Evolutionary conservation across 2,329 filamentous ascomycete species (phyloP).

Genomic region (Ceratocystis huliohia): DNA sequence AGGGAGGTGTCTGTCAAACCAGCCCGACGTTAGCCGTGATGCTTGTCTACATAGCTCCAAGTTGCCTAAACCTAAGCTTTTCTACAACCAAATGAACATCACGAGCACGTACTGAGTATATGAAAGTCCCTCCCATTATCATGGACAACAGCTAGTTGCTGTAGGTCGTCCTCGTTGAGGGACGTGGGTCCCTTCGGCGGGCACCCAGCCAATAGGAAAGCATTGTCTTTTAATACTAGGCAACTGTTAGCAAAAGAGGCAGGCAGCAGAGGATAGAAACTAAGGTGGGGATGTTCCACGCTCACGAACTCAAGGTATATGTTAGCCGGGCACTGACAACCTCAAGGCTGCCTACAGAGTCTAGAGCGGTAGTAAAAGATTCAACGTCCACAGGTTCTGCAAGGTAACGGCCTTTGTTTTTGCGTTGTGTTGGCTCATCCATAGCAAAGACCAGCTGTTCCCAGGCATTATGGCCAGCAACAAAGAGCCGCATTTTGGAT

Average conservation of each 20-base stretch:
- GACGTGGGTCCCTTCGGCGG: constrained; percentile 1
- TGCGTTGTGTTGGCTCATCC: background rate
- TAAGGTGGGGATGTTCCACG: background rate
- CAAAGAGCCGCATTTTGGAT: constrained; percentile 31
- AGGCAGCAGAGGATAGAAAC: background rate
- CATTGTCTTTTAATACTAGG: constrained; percentile 9
- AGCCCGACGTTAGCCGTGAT: background rate
- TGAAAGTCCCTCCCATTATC: background rate
- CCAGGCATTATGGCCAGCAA: constrained; percentile 48
- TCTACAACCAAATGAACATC: background rate
- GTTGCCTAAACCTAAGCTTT: background rate
- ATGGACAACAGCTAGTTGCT: background rate
- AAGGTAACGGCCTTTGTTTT: background rate
- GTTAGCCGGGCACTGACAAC: constrained; percentile 30
- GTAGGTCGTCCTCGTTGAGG: background rate
- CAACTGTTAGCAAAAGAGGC: background rate
- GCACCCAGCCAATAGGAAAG: constrained; percentile 10
- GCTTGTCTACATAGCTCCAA: background rate
- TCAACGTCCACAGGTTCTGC: constrained; percentile 36
- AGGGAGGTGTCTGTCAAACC: background rate
- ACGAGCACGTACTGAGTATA: background rate
- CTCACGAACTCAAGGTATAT: constrained; percentile 37
- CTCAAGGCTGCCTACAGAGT: constrained; percentile 28
- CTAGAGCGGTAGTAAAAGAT: constrained; percentile 34
- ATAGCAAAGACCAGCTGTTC: constrained; percentile 36